Evolutionary conservation across 352 stramenopile species (phyloP).

Genomic region (Pythium myriotylum): DNA sequence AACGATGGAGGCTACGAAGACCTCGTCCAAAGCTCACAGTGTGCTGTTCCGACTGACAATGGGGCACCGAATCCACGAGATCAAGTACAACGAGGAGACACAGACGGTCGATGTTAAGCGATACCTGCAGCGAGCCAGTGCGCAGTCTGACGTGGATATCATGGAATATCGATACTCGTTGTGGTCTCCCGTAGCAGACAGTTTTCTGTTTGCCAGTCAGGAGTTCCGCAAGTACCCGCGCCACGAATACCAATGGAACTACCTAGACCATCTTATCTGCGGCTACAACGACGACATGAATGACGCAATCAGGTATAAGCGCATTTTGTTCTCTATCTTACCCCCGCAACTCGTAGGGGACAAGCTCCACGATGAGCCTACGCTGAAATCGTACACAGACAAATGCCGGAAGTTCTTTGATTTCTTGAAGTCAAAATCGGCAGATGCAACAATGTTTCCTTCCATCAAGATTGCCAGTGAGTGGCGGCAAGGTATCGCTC

Average conservation of each 20-base stretch:
- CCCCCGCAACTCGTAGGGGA: constrained; percentile 42
- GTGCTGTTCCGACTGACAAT: constrained; percentile 79
- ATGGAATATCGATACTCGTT: constrained; percentile 86
- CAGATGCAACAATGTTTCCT: constrained; percentile 53
- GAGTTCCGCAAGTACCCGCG: constrained; percentile 84
- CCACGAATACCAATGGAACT: constrained; percentile 87
- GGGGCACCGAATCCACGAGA: constrained; percentile 88
- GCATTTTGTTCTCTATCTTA: constrained; percentile 73
- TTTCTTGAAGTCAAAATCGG: constrained; percentile 62
- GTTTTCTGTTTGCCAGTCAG: constrained; percentile 68
- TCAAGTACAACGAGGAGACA: constrained; percentile 85
- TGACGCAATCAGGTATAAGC: constrained; percentile 82
- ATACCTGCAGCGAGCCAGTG: constrained; percentile 72
- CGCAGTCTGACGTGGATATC: constrained; percentile 67
- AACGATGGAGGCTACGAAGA: constrained; percentile 45
- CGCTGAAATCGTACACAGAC: constrained; percentile 60
- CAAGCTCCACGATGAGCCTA: constrained; percentile 35
- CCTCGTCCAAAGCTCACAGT: constrained; percentile 13
- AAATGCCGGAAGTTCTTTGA: constrained; percentile 71
- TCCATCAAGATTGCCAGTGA: constrained; percentile 57
- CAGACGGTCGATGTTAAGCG: constrained; percentile 88
- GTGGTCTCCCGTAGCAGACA: constrained; percentile 67
- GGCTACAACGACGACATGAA: constrained; percentile 88
- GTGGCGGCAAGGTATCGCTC: constrained; percentile 45
- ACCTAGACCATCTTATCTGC: constrained; percentile 84